Evolutionary conservation across 345 rosid species (phyloP).

Genomic region (Boechera retrofracta): DNA sequence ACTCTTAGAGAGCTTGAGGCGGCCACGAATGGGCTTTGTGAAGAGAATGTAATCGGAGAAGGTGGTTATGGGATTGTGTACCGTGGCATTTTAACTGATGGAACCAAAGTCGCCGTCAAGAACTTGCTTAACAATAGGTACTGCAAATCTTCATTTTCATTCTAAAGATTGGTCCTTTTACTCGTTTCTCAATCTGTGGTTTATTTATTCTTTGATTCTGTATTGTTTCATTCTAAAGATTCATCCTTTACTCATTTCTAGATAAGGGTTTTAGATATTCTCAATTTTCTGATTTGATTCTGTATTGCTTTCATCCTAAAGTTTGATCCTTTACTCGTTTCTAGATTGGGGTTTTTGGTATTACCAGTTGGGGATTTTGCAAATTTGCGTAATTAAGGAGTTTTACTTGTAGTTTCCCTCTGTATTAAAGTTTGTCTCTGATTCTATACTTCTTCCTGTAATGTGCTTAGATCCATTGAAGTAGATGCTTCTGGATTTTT

Average conservation of each 20-base stretch:
- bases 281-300: neutral
- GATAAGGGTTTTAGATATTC: neutral
- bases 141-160: neutral
- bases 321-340: neutral
- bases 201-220: neutral
- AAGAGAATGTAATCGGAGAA: conserved; percentile 86
- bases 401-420: neutral
- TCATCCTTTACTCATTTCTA: neutral
- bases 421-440: neutral
- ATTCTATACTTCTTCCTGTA: neutral
- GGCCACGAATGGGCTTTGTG: conserved; percentile 71
- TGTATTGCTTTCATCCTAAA: neutral
- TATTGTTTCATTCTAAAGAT: neutral
- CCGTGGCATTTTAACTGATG: conserved; percentile 70
- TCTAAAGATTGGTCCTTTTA: conserved; percentile 13
- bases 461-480: conserved; percentile 17
- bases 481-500: conserved; percentile 3
- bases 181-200: neutral
- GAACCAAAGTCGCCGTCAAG: conserved; percentile 79
- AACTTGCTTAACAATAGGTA: conserved; percentile 92
- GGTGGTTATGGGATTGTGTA: conserved; percentile 98
- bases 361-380: neutral
- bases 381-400: neutral
- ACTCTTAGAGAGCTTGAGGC: conserved; percentile 85
- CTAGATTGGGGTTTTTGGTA: conserved; percentile 9